Conservation (phyloP, 768 basidiomycete genomes). For the Guyanaporus albipodus region DNA sequence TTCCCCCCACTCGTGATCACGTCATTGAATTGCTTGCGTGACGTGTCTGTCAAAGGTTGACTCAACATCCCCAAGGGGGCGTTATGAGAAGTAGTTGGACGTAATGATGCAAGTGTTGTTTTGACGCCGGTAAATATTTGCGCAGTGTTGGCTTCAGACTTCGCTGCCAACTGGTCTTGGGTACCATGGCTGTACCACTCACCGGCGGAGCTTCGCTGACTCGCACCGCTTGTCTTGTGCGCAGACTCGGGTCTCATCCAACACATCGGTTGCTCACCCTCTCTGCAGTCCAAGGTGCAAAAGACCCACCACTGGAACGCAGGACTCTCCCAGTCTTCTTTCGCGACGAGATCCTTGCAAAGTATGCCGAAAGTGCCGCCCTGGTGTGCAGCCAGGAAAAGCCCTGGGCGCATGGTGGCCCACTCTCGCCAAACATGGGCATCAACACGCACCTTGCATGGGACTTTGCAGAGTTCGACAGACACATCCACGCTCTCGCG, state of each 20-base stretch:
- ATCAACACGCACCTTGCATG: conserved; percentile 57
- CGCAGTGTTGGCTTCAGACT: too few species aligned
- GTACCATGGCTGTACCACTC: conserved; percentile 9
- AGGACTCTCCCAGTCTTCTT: conserved; percentile 65
- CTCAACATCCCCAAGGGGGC: too few species aligned
- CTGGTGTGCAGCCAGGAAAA: conserved; percentile 61
- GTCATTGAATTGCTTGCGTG: too few species aligned
- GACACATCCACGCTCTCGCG: conserved; percentile 62
- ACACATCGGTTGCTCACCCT: conserved; percentile 34
- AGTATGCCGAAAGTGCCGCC: conserved; percentile 50
- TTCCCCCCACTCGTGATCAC: too few species aligned
- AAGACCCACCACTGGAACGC: conserved; percentile 49
- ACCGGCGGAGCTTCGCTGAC: neutral
- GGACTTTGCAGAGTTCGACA: conserved; percentile 69
- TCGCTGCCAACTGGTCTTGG: too few species aligned
- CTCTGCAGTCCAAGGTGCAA: conserved; percentile 56
- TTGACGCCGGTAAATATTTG: too few species aligned
- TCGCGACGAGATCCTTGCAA: conserved; percentile 47
- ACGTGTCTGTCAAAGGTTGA: too few species aligned
- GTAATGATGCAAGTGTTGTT: too few species aligned
- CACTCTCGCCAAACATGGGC: conserved; percentile 47
- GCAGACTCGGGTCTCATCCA: conserved; percentile 2
- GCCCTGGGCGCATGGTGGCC: conserved; percentile 58
- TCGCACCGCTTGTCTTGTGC: conserved; percentile 1
- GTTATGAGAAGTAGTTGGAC: too few species aligned